Evolutionary conservation across 2,329 filamentous ascomycete species (phyloP).

Genomic region (Boeremia lycopersici): DNA sequence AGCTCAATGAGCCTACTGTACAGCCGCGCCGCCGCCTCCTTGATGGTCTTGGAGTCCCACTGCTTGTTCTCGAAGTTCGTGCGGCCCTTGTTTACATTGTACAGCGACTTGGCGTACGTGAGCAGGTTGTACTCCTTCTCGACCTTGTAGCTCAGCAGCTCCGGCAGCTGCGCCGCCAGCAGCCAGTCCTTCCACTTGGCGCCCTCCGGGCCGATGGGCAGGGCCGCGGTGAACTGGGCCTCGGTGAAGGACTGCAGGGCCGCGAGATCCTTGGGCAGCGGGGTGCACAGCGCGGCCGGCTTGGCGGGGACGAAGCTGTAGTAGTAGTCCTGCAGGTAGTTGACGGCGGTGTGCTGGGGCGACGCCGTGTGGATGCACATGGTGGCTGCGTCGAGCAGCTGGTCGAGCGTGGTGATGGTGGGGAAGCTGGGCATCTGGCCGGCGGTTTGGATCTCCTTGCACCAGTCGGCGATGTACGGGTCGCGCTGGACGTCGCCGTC

Average conservation of each 20-base stretch:
- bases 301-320: conserved; percentile 17
- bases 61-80: conserved; percentile 3
- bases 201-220: conserved; percentile 4
- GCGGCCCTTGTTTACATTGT: conserved; percentile 15
- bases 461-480: conserved; percentile 2
- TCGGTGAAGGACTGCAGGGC: conserved; percentile 7
- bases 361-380: conserved; percentile 18
- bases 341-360: conserved; percentile 14
- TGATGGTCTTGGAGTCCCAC: conserved; percentile 7
- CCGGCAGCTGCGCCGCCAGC: conserved; percentile 11
- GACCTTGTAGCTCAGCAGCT: conserved; percentile 15
- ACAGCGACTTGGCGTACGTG: conserved; percentile 15
- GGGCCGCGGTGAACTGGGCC: conserved; percentile 7
- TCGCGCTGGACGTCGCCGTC: conserved; percentile 8
- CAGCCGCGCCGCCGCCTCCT: conserved; percentile 9
- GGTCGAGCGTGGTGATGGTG: conserved; percentile 1
- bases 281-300: conserved; percentile 10
- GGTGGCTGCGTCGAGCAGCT: conserved; percentile 11
- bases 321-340: conserved; percentile 19
- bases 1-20: conserved; percentile 14
- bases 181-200: conserved; percentile 19
- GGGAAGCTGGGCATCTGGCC: conserved; percentile 12
- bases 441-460: conserved; percentile 5
- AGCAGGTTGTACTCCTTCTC: conserved; percentile 12
- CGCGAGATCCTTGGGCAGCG: conserved; percentile 6